Conservation (phyloP, 2,329 filamentous ascomycete species). For the Hymenotorrendiella dingleyae region DNA sequence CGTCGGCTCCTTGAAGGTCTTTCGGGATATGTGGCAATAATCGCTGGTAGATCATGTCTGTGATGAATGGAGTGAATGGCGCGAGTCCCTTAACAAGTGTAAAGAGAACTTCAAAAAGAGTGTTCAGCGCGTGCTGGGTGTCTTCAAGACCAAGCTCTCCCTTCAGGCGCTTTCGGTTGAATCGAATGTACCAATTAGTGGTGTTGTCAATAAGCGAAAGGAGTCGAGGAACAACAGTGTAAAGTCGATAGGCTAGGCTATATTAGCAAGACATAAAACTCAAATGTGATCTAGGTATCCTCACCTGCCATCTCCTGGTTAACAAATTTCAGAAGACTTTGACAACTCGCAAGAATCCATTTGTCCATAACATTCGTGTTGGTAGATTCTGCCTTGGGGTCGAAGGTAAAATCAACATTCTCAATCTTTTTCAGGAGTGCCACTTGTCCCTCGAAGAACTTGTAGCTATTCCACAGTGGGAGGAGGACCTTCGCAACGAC, state of each 20-base stretch:
- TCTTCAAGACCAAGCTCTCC: slow-evolving; percentile 82
- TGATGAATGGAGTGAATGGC: slow-evolving; percentile 92
- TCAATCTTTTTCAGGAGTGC: slow-evolving; percentile 80
- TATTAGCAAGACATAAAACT: slow-evolving; percentile 7
- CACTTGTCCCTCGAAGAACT: slow-evolving; percentile 91
- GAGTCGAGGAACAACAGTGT: slow-evolving; percentile 85
- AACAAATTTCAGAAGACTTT: slow-evolving; percentile 85
- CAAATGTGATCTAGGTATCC: slow-evolving; percentile 23
- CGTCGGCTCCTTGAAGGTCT: slow-evolving; percentile 61
- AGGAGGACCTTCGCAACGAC: slow-evolving; percentile 88
- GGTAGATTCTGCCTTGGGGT: slow-evolving; percentile 65
- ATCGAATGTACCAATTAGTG: slow-evolving; percentile 98
- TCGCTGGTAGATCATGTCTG: slow-evolving; percentile 86
- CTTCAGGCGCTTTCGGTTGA: slow-evolving; percentile 87
- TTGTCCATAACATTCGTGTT: slow-evolving; percentile 93
- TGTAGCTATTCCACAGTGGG: slow-evolving; percentile 93
- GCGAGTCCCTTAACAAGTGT: slow-evolving; percentile 83
- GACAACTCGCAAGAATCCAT: slow-evolving; percentile 90
- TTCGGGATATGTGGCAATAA: slow-evolving; percentile 78
- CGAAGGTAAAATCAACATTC: slow-evolving; percentile 69
- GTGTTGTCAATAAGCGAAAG: slow-evolving; percentile 84
- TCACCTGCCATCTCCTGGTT: slow-evolving; percentile 84
- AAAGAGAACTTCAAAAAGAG: slow-evolving; percentile 87
- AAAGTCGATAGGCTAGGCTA: slow-evolving; percentile 60
- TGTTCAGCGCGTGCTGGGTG: slow-evolving; percentile 85